These are phyloP conservation scores for Cutaneotrichosporon sp. DNA, from an alignment of 1,284 basidiomycete genomes.

Conservation along the genomic window DNA sequence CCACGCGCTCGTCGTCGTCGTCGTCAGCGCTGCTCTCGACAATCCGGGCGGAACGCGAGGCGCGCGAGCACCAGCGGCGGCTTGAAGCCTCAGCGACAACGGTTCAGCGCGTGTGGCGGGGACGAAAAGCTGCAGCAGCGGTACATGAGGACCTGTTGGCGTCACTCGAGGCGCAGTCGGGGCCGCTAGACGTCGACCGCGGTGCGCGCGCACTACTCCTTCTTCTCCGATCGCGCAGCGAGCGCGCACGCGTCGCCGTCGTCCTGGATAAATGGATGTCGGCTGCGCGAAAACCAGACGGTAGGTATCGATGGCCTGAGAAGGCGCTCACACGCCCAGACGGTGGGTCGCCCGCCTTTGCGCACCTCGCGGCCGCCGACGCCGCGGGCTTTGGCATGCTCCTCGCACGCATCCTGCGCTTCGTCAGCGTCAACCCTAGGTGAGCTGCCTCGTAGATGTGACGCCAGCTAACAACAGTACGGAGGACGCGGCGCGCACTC, in stretches of 20 bases:
- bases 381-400: constrained; percentile 8
- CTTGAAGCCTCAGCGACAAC: constrained; percentile 28
- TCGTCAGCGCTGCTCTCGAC: constrained; percentile 32
- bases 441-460: not conserved
- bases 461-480: constrained; percentile 14
- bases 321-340: not conserved
- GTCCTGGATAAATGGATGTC: constrained; percentile 23
- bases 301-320: not conserved
- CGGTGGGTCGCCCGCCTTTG: not conserved
- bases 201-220: constrained; percentile 18
- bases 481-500: constrained; percentile 4
- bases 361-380: not conserved
- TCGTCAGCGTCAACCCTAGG: constrained; percentile 14
- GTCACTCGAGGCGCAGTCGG: not conserved
- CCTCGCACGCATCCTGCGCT: constrained; percentile 10
- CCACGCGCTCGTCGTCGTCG: constrained; percentile 32
- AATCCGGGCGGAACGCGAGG: constrained; percentile 36
- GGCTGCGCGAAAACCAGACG: constrained; percentile 1
- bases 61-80: constrained; percentile 31
- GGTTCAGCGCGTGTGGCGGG: constrained; percentile 45
- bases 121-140: constrained; percentile 10
- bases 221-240: constrained; percentile 10
- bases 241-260: constrained; percentile 7
- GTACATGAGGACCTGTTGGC: constrained; percentile 1
- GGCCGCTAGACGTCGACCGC: not conserved